phyloP scores from a whole-genome alignment of 164 flowering plant species.

The Chimonanthus salicifolius region DNA sequence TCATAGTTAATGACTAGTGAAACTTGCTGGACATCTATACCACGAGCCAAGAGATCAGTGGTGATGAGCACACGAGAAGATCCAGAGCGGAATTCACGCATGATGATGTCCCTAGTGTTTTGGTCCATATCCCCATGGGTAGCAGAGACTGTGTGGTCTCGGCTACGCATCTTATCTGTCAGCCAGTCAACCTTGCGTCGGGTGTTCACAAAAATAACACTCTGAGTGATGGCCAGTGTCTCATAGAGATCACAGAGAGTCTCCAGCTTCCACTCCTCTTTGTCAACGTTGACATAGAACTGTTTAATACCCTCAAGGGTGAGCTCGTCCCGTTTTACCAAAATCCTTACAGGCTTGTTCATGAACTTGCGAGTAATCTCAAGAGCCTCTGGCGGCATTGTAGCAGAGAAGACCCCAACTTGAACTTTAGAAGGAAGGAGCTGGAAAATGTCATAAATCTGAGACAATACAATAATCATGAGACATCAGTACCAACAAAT shows the following conservation, averaged over 20 bases:
- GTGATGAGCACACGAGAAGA: conserved; percentile 88
- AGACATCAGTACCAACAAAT: too few species aligned
- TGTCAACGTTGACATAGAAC: conserved; percentile 10
- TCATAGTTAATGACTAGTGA: conserved; percentile 83
- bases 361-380: conserved; percentile 82
- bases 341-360: conserved; percentile 81
- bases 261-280: conserved; percentile 10
- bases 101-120: conserved; percentile 89
- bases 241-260: conserved; percentile 13
- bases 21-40: conserved; percentile 97
- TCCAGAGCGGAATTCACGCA: conserved; percentile 73
- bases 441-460: conserved; percentile 88
- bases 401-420: conserved; percentile 82
- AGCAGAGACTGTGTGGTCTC: conserved; percentile 57
- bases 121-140: conserved; percentile 99
- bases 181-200: conserved; percentile 18
- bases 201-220: conserved; percentile 12
- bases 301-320: conserved; percentile 42
- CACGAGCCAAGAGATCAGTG: conserved; percentile 98
- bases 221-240: conserved; percentile 11
- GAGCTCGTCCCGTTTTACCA: conserved; percentile 84
- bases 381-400: conserved; percentile 92
- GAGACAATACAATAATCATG: conserved; percentile 8
- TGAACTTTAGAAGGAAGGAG: conserved; percentile 71
- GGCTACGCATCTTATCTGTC: conserved; percentile 20